A percentile compares a stretch with the other conserved stretches of the same genome.
These are phyloP conservation scores for Termitomyces sp. DNA, from an alignment of 768 basidiomycete genomes.

Conservation along the genomic window DNA sequence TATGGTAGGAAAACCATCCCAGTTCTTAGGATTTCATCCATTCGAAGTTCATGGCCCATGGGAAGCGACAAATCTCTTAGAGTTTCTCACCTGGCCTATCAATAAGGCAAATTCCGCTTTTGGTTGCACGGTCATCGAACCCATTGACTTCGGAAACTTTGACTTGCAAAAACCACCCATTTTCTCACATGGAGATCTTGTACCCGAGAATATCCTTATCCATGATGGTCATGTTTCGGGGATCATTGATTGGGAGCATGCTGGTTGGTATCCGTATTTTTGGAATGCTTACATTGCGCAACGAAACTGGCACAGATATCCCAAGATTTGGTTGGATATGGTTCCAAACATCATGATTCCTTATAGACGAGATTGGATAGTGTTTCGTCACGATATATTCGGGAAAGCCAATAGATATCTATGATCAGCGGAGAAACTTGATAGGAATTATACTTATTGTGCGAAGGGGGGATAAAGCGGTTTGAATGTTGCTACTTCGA, in stretches of 20 bases:
- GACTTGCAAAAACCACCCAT: neutral
- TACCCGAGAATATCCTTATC: constrained; percentile 2
- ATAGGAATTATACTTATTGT: neutral
- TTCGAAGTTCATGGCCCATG: constrained; percentile 1
- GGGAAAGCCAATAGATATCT: neutral
- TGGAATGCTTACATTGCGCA: neutral
- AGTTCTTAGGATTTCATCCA: neutral
- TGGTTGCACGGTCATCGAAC: neutral
- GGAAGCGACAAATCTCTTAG: neutral
- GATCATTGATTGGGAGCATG: neutral
- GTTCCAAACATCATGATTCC: neutral
- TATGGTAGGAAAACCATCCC: neutral
- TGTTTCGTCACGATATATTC: neutral
- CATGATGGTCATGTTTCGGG: neutral
- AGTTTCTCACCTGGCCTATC: constrained; percentile 2
- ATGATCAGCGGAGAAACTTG: neutral
- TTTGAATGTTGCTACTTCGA: too few relatives aligned
- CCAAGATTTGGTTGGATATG: neutral
- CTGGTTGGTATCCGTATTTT: neutral
- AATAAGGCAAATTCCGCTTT: neutral
- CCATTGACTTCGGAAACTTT: neutral
- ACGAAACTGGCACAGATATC: neutral
- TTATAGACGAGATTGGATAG: neutral
- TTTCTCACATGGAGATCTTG: neutral
- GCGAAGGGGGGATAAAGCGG: too few relatives aligned